Conservation (phyloP, 1,284 basidiomycete species). For the Sporisorium reilianum region DNA sequence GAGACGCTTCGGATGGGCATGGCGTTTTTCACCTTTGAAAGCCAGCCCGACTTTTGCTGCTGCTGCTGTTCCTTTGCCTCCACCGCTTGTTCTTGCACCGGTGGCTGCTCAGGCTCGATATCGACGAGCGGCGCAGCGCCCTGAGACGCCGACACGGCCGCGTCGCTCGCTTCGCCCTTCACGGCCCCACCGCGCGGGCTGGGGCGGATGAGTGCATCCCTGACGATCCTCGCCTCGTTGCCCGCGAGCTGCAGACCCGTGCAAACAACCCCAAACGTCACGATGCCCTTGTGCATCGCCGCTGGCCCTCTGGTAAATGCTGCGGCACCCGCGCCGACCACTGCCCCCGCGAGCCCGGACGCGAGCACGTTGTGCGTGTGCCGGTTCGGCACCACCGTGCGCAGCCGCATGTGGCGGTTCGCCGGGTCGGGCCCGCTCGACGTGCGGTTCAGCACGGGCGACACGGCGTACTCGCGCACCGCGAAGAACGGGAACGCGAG, state of each 20-base stretch:
- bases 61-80: neutral
- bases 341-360: constrained; percentile 37
- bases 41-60: constrained; percentile 16
- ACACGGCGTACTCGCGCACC: constrained; percentile 40
- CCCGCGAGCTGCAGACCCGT: constrained; percentile 37
- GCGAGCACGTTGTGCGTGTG: constrained; percentile 43
- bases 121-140: constrained; percentile 14
- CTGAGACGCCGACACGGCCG: constrained; percentile 11
- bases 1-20: constrained; percentile 51
- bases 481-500: constrained; percentile 55
- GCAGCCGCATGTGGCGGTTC: constrained; percentile 33
- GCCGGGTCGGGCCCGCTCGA: constrained; percentile 33
- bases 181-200: constrained; percentile 1
- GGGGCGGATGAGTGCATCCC: constrained; percentile 28
- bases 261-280: constrained; percentile 44
- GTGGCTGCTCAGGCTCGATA: constrained; percentile 5
- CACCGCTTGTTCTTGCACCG: neutral
- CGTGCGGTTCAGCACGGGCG: constrained; percentile 40
- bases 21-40: constrained; percentile 22
- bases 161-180: constrained; percentile 5
- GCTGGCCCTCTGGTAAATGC: constrained; percentile 14
- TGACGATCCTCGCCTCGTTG: constrained; percentile 41
- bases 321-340: constrained; percentile 41
- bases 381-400: constrained; percentile 14
- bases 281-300: constrained; percentile 30